These are phyloP conservation scores for Mortierella antarctica DNA, from an alignment of 192 early-diverging fungal species.

Conservation along the genomic window DNA sequence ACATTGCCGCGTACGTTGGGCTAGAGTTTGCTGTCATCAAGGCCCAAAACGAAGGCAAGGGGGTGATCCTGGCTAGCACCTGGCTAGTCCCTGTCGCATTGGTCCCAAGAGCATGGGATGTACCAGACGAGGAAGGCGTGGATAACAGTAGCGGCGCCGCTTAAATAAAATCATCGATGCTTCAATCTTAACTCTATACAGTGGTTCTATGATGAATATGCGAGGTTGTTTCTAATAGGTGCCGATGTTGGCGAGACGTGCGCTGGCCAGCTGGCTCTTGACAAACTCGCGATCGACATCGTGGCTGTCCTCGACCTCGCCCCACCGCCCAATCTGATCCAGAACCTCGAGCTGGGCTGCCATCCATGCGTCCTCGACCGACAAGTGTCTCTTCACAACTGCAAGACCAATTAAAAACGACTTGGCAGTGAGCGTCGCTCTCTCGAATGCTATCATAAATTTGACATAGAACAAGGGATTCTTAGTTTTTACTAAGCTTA, in stretches of 20 bases:
- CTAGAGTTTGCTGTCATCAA: constrained; percentile 58
- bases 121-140: constrained; percentile 4
- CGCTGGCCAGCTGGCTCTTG: constrained; percentile 74
- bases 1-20: constrained; percentile 58
- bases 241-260: constrained; percentile 45
- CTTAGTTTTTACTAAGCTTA: neutral
- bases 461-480: neutral
- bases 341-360: constrained; percentile 88
- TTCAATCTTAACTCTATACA: too few species aligned
- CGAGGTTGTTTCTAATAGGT: constrained; percentile 2
- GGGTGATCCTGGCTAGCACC: constrained; percentile 55
- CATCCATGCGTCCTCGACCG: constrained; percentile 77
- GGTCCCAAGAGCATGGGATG: constrained; percentile 56
- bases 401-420: constrained; percentile 92
- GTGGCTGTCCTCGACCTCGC: constrained; percentile 69
- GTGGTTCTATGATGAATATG: neutral
- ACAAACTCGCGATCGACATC: constrained; percentile 81
- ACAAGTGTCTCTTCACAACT: constrained; percentile 79
- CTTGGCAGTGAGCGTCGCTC: constrained; percentile 85
- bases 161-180: too few species aligned
- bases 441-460: constrained; percentile 79
- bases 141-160: neutral
- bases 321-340: constrained; percentile 92
- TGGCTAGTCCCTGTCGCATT: constrained; percentile 57
- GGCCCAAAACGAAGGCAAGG: constrained; percentile 52